Percentiles rank a stretch among this genome's conserved stretches.
Evolutionary conservation across 805 yeast species (phyloP).

Genomic region (Zygoascus flipseniorum): DNA sequence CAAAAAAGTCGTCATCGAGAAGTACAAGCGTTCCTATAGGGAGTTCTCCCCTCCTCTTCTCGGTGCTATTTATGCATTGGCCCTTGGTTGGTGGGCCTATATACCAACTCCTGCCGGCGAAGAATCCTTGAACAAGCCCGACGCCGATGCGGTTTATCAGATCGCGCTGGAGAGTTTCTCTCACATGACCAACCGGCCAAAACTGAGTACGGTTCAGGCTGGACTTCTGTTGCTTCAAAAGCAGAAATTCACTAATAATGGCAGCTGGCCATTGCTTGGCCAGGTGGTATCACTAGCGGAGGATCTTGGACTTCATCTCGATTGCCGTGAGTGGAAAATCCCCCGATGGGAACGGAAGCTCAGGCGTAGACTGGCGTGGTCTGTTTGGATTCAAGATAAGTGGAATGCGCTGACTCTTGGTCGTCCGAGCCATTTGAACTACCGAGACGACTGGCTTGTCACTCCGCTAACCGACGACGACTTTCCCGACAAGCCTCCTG

Average conservation of each 20-base stretch:
- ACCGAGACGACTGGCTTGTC: conserved; percentile 71
- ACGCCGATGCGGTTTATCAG: conserved; percentile 16
- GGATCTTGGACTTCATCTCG: conserved; percentile 77
- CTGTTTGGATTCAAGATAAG: conserved; percentile 79
- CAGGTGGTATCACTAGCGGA: conserved; percentile 78
- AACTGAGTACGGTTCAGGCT: conserved; percentile 27
- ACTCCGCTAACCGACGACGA: conserved; percentile 34
- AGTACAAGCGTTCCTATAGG: conserved; percentile 17
- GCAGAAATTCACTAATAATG: conserved; percentile 24
- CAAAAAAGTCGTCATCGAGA: conserved; percentile 20
- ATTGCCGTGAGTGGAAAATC: conserved; percentile 74
- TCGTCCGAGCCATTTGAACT: conserved; percentile 61
- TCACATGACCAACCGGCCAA: conserved; percentile 16
- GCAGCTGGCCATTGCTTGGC: conserved; percentile 41
- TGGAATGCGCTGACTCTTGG: conserved; percentile 42
- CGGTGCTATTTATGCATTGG: conserved; percentile 21
- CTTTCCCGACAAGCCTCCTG: conserved; percentile 1
- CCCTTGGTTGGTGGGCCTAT: conserved; percentile 23
- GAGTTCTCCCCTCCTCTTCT: conserved; percentile 19
- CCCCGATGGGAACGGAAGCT: conserved; percentile 89
- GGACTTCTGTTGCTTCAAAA: conserved; percentile 35
- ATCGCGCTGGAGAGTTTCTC: conserved; percentile 13
- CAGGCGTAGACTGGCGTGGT: conserved; percentile 83
- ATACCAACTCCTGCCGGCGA: conserved; percentile 15
- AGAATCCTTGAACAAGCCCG: conserved; percentile 9